Percentiles rank a stretch among this genome's conserved stretches.
Conservation (phyloP, 2,329 filamentous ascomycete genomes). For the Aspergillus sp. region DNA sequence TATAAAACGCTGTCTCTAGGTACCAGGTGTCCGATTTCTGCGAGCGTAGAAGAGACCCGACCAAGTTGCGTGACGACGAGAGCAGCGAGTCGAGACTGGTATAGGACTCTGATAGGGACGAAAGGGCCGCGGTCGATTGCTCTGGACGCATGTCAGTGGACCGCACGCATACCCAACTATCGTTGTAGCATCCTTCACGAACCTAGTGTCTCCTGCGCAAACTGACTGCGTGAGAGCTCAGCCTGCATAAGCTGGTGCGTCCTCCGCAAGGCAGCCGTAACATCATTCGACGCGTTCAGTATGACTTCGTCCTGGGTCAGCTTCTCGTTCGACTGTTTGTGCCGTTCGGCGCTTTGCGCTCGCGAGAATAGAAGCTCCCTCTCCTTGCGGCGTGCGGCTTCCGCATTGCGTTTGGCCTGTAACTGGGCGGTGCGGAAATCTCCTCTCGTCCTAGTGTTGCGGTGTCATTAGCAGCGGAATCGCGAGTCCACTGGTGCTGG, state of each 20-base stretch:
- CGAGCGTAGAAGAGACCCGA: constrained; percentile 75
- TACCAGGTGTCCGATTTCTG: constrained; percentile 99
- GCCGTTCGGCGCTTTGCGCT: constrained; percentile 32
- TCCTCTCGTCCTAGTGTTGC: constrained; percentile 51
- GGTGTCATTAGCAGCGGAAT: background rate
- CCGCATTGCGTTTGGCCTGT: constrained; percentile 71
- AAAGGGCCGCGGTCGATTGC: constrained; percentile 79
- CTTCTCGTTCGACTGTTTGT: constrained; percentile 43
- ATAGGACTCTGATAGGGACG: constrained; percentile 78
- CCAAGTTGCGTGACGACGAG: constrained; percentile 68
- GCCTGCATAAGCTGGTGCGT: constrained; percentile 84
- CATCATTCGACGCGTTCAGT: constrained; percentile 73
- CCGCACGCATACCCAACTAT: constrained; percentile 3
- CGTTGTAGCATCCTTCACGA: constrained; percentile 13
- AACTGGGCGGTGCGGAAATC: constrained; percentile 82
- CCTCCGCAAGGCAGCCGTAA: constrained; percentile 77
- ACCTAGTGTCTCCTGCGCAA: constrained; percentile 80
- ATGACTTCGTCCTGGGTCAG: constrained; percentile 70
- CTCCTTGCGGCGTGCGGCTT: constrained; percentile 72
- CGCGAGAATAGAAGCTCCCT: constrained; percentile 70
- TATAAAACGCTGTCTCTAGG: constrained; percentile 82
- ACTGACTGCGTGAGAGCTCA: constrained; percentile 82
- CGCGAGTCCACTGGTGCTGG: background rate
- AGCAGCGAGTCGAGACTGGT: constrained; percentile 75
- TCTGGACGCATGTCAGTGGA: constrained; percentile 36